Conservation (phyloP, 768 basidiomycete genomes). For the Termitomyces sp. region DNA sequence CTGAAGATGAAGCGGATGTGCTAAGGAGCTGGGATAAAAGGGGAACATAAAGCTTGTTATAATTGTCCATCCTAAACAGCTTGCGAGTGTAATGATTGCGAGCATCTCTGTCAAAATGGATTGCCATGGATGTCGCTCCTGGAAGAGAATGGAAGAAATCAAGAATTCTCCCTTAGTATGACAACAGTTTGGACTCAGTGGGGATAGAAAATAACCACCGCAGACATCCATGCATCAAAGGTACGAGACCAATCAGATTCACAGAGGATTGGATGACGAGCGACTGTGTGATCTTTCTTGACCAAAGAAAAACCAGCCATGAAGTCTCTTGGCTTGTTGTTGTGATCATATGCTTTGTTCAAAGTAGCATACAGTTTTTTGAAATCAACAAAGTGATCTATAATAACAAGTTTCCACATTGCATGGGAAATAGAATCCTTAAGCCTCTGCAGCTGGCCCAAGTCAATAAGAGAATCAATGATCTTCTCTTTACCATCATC, state of each 20-base stretch:
- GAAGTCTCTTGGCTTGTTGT: not conserved
- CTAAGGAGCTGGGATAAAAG: not conserved
- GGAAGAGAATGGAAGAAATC: not conserved
- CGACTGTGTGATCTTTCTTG: not conserved
- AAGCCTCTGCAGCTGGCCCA: not conserved
- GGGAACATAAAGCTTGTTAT: too few species aligned
- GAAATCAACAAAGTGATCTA: too few species aligned
- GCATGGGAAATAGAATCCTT: not conserved
- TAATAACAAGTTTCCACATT: too few species aligned
- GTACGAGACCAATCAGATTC: not conserved
- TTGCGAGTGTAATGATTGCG: too few species aligned
- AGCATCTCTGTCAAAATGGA: not conserved
- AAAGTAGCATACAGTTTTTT: too few species aligned
- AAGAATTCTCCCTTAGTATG: not conserved
- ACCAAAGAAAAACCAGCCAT: not conserved
- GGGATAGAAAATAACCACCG: not conserved
- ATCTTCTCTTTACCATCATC: too few species aligned
- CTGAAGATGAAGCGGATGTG: not conserved
- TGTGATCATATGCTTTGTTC: not conserved
- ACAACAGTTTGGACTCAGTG: not conserved
- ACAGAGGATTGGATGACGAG: not conserved
- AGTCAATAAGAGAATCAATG: not conserved
- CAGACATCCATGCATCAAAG: not conserved
- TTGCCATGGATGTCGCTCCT: not conserved
- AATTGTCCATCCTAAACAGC: too few species aligned